phyloP scores from a whole-genome alignment of 306 rosid species.

The Vigna hirtella region DNA sequence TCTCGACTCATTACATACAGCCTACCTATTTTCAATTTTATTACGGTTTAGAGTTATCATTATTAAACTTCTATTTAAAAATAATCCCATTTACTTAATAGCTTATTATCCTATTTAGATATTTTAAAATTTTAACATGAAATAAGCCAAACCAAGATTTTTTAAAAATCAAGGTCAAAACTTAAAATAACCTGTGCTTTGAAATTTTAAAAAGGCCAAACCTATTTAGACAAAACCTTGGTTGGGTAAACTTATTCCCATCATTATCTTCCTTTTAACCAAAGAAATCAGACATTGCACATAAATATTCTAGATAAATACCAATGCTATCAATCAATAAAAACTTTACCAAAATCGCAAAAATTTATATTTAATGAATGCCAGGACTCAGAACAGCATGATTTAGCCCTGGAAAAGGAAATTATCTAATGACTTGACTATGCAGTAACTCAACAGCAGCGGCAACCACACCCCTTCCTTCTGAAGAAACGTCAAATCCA shows the following conservation, averaged over 20 bases:
- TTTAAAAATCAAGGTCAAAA: too few relatives aligned
- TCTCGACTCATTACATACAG: too few relatives aligned
- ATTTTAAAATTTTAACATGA: too few relatives aligned
- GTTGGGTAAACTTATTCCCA: too few relatives aligned
- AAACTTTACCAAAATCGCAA: slow-evolving; percentile 39
- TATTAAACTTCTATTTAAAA: too few relatives aligned
- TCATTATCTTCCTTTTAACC: slow-evolving; percentile 10
- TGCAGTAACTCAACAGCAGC: slow-evolving; percentile 89
- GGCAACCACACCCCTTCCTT: slow-evolving; percentile 84
- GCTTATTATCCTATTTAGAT: too few relatives aligned
- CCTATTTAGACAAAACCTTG: neutral
- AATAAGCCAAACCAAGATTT: too few relatives aligned
- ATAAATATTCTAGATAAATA: slow-evolving; percentile 28
- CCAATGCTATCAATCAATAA: slow-evolving; percentile 24
- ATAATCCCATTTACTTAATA: too few relatives aligned
- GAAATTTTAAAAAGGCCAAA: neutral
- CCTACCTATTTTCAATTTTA: too few relatives aligned
- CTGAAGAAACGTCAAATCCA: slow-evolving; percentile 71
- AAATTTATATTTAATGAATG: slow-evolving; percentile 25
- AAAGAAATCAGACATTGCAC: slow-evolving; percentile 23
- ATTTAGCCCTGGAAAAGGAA: neutral
- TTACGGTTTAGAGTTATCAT: too few relatives aligned
- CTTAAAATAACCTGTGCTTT: too few relatives aligned
- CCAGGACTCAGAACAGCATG: slow-evolving; percentile 3
- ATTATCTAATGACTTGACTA: slow-evolving; percentile 52